Evolutionary conservation across 768 basidiomycete genomes (phyloP), one percentile per base, ranked within the genome.

Genomic region (Epithele typhae): DNA sequence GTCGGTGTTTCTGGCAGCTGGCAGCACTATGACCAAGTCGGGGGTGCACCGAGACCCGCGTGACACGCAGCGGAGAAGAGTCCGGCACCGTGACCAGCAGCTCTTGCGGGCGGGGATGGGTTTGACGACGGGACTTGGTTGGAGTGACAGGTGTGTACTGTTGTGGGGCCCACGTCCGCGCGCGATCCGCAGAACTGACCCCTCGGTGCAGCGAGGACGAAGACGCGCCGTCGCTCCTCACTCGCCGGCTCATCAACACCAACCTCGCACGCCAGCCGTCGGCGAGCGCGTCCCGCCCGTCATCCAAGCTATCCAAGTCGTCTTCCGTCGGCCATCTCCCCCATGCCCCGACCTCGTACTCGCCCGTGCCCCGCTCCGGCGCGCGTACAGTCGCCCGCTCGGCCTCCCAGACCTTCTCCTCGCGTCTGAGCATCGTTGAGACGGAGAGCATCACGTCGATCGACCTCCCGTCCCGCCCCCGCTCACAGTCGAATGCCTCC

Each of bases 101-200:
- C 51, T 70, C 7, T 53, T 71, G n/a, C 50, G 60, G 4, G 68
- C 67, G 6, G 70, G 70, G 1, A 62, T 70, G 42, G 70, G 70
- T 2, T 52, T 71, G 25, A 71, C 70, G 11, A 71, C 70, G 2
- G 70, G 70, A 0, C 58, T 71, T 11, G 70, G 70, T 0, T 71
- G 70, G 70, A 70, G 68, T 42, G 70, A 71, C 49, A 68, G 67
- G 63, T 68, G 18, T 33, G 58, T 37, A 6, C 23, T 30, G 30
- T n/a, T 30, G 3, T 14, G 25, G n/a, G 10, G 10, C 18, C 35
- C 35, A 10, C 34, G 27, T 22, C 41, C 5, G 12, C 40, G 3
- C n/a, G 5, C 18, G 35, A n/a, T n/a, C n/a, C n/a, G n/a, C n/a
- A n/a, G n/a, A n/a, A n/a, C 18, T 32, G 12, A 38, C 35, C 15